Evolutionary conservation across 768 basidiomycete species (phyloP), one percentile per base, ranked within the genome.

Genomic region (Pleurotus eryngii): DNA sequence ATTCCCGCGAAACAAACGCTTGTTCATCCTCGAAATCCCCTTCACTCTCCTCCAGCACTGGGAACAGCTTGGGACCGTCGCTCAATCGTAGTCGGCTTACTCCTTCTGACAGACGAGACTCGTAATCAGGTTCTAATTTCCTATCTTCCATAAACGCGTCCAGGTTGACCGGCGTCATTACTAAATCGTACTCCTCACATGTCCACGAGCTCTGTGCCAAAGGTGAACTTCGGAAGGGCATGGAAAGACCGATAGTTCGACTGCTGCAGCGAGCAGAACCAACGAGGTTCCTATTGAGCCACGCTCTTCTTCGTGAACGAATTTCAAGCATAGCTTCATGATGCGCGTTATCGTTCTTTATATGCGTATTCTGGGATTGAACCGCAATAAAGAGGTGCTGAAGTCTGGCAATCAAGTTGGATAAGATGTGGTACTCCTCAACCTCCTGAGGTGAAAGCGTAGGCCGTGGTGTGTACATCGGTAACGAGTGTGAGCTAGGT

Each of bases 251-350:
- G 56, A 83, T 40, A 37, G 76, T 72, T 11, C 68, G 65, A 27
- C 57, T 49, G n/a, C 59, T 49, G 20, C 40, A 22, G 3, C 57
- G 50, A 5, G 47, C 47, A 49, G 71, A 70, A 49, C 77, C 64
- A 24, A 59, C 45, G 1, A 81, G 74, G 17, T 77, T 75, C 37
- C 78, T 73, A 59, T 81, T 82, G 55, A 82, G 75, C 88, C 88
- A 90, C 5, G 88, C 88, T 8, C 86, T 76, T 27, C 89, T 76
- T 39, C 81, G 76, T 35, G 82, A 80, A 60, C 79, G 80, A 40
- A 81, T 74, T 66, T 86, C 85, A 20, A 89, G 72, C 5, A 82
- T 68, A 14, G 71, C 68, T 24, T 75, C 73, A 38, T 74, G 77
- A 20, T 72, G 74, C 39, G 67, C 67, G 35, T 73, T 65, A 62